Percentiles rank a stretch among this genome's conserved stretches.
phyloP scores from a whole-genome alignment of 2,329 filamentous ascomycete species.

The Thelonectria rubi region DNA sequence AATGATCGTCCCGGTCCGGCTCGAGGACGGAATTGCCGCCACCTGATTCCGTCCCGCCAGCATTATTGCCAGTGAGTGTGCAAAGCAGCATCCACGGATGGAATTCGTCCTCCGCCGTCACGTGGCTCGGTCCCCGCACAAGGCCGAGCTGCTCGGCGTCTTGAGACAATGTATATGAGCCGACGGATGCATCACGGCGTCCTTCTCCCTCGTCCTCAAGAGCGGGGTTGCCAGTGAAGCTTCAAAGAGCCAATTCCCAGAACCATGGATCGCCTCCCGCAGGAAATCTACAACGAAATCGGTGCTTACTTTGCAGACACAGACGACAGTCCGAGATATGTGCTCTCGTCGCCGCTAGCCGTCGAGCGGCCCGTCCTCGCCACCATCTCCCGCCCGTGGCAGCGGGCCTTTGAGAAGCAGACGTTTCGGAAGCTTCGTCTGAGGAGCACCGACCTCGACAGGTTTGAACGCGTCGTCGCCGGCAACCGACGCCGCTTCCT shows the following conservation, averaged over 20 bases:
- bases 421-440: slow-evolving; percentile 33
- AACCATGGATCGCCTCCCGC: slow-evolving; percentile 28
- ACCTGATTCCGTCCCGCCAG: slow-evolving; percentile 17
- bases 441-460: slow-evolving; percentile 30
- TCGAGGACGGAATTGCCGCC: slow-evolving; percentile 17
- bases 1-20: slow-evolving; percentile 18
- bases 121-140: slow-evolving; percentile 29
- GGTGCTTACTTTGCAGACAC: slow-evolving; percentile 28
- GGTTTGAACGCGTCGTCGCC: slow-evolving; percentile 27
- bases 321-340: slow-evolving; percentile 25
- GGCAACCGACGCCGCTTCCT: slow-evolving; percentile 33
- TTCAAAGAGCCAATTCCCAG: slow-evolving; percentile 12
- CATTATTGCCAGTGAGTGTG: slow-evolving; percentile 7
- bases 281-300: slow-evolving; percentile 34
- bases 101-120: slow-evolving; percentile 23
- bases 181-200: slow-evolving; percentile 19
- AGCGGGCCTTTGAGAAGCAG: slow-evolving; percentile 35
- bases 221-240: slow-evolving; percentile 21
- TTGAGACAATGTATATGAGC: slow-evolving; percentile 26
- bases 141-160: slow-evolving; percentile 22
- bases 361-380: slow-evolving; percentile 29
- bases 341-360: slow-evolving; percentile 16
- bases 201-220: slow-evolving; percentile 12
- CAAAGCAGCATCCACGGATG: background rate
- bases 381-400: slow-evolving; percentile 35